Conservation (phyloP, 2,329 filamentous ascomycete genomes). For the Exserohilum rostratum region DNA sequence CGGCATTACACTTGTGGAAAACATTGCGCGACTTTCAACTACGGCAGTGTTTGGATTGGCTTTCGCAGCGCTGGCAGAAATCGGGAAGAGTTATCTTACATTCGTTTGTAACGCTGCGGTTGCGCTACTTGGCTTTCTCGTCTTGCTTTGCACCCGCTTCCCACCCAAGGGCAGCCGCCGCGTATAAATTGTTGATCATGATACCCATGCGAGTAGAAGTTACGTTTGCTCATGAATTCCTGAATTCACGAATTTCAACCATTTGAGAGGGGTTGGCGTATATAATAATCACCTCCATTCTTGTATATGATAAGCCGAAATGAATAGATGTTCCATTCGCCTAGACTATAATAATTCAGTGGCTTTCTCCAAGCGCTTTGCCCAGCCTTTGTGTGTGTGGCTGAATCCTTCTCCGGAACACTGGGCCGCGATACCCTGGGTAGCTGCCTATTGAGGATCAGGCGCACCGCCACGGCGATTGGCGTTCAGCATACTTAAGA, state of each 20-base stretch:
- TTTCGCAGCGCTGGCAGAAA: slow-evolving; percentile 67
- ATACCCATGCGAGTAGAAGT: neutral
- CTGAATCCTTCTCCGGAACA: neutral
- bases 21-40: slow-evolving; percentile 68
- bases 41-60: slow-evolving; percentile 69
- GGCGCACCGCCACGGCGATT: neutral
- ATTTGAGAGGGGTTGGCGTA: too few species aligned
- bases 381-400: neutral
- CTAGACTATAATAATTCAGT: too few species aligned
- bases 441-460: neutral
- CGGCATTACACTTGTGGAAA: slow-evolving; percentile 73
- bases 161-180: slow-evolving; percentile 51
- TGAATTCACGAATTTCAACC: too few species aligned
- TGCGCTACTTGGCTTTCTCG: slow-evolving; percentile 58
- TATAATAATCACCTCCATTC: too few species aligned
- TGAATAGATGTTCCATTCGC: too few species aligned
- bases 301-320: too few species aligned
- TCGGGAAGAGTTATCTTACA: slow-evolving; percentile 65
- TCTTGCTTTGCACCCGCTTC: slow-evolving; percentile 55
- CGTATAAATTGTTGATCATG: neutral
- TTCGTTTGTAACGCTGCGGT: slow-evolving; percentile 71
- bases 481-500: neutral
- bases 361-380: neutral
- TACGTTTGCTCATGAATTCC: neutral
- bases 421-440: neutral